Evolutionary conservation across 2,329 filamentous ascomycete genomes (phyloP), one percentile per base, ranked within the genome.

Genomic region (Nothophaeocryptopus gaeumannii): DNA sequence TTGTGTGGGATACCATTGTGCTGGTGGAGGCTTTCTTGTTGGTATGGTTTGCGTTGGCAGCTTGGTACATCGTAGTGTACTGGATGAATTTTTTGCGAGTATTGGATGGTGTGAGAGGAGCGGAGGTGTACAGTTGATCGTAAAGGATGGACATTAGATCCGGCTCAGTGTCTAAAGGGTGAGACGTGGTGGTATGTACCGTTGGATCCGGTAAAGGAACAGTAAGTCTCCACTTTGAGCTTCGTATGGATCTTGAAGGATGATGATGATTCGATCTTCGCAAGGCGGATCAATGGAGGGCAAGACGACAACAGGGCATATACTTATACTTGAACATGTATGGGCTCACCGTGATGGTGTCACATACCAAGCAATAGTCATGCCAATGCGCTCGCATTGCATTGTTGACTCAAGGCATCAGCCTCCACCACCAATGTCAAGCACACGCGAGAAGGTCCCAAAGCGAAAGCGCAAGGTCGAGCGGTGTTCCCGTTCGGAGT

Each of bases 71-170:
- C 5, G 49, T 47, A 8, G 49, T 51, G 10, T 39, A 30, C 30
- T 51, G 49, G 26, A 47, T 36, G 9, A 38, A 30, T 33, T 47
- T 51, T 20, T 36, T 38, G 1, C 32, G 37, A 5, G 43, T 16
- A 1, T 39, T 47, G 2, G 39, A 32, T 15, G 49, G 49, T 5
- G 43, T 10, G 9, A 42, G 49, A 9, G 38, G 30, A 39, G 34
- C 20, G 15, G 49, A 51, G 9, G 43, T 44, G 34, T 51, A 51
- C 32, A 51, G 49, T 43, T 51, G 49, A 39, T 51, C 49, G 37
- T 45, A 47, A 15, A 51, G 49, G 34, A 51, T 51, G 7, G 40
- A 45, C 49, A 51, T 47, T 13, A 7, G 20, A 26, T 26, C 20
- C 20, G 7, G 7, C 3, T 26, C 4, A 26, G 7, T 3, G 3